Evolutionary conservation across 192 early-diverging fungal genomes (phyloP).

Genomic region (Funneliformis geosporum): DNA sequence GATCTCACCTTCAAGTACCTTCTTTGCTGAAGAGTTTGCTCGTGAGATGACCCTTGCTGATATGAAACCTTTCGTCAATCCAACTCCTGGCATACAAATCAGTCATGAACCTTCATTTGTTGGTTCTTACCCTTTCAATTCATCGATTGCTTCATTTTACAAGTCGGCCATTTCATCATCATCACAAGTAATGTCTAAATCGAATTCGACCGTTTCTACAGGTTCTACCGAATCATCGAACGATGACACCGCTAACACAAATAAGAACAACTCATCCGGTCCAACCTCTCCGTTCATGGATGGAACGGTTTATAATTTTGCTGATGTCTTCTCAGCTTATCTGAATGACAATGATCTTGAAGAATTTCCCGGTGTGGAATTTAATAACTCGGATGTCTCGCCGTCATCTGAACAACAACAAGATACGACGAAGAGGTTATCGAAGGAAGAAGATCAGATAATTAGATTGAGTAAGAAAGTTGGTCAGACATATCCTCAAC

Average conservation of each 20-base stretch:
- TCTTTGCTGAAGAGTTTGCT: constrained; percentile 4
- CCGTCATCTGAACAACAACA: background rate
- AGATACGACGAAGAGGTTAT: background rate
- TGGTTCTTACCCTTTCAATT: background rate
- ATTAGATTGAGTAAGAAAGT: background rate
- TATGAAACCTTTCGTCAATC: background rate
- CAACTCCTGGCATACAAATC: background rate
- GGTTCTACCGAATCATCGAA: background rate
- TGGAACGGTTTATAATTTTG: background rate
- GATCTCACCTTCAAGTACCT: background rate
- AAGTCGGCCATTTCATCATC: background rate
- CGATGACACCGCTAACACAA: background rate
- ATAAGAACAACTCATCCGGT: background rate
- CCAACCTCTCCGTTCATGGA: background rate
- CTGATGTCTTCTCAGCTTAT: background rate
- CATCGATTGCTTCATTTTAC: background rate
- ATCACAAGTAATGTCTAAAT: background rate
- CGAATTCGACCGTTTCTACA: background rate
- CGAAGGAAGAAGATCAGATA: background rate
- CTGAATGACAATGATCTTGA: too few relatives aligned
- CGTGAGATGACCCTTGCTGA: background rate
- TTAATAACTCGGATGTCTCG: too few relatives aligned
- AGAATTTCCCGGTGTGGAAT: too few relatives aligned
- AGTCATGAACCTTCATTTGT: background rate
- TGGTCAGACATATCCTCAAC: background rate